Evolutionary conservation across 345 rosid species (phyloP), one percentile per base, ranked within the genome.

Genomic region (Orychophragmus violaceus): DNA sequence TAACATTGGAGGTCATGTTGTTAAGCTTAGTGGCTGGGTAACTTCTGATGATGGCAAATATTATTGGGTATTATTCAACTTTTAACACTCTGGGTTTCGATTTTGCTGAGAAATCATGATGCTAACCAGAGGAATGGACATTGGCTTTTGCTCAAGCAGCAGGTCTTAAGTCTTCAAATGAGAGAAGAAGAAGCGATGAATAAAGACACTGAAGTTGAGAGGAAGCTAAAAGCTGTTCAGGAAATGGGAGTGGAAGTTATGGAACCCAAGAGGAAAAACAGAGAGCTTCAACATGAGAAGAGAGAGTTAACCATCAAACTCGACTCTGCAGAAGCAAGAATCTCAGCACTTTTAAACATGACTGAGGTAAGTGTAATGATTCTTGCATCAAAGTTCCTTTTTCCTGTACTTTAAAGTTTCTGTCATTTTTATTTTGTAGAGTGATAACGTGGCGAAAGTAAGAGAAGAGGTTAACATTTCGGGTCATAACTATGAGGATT

Each of bases 11-110:
- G 97, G 99, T 30, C 96, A 90, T 73, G 97, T 92, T 39, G 99
- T 90, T 74, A 93, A 90, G 77, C 87, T 93, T 50, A 88, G 90
- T 28, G 99, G 99, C 1, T 93, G 99, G 99, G 99, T 97, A 62
- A 88, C 99, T 51, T 75, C 95, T 30, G 89, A 83, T 9, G 95
- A 83, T 2, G 97, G 96, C 19, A 85, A 93, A 76, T 96, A 90
- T 64, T 93, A 90, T 32, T 94, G 97, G 97, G 99, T 94, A 86
- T 68, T 58, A 66, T 18, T 56, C 45, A 16, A 21, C 32, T 53
- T 14, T 49, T 25, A n/a, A n/a, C n/a, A n/a, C n/a, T n/a, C n/a
- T 9, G 0, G 51, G 6, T 24, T 60, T 53, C 0, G 14, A 33
- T 50, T 39, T 59, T 6, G 14, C 30, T 2, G 18, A 29, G 19